These are phyloP conservation scores for Jackrogersella multiformis DNA, from an alignment of 495 filamentous ascomycete genomes.

Conservation along the genomic window DNA sequence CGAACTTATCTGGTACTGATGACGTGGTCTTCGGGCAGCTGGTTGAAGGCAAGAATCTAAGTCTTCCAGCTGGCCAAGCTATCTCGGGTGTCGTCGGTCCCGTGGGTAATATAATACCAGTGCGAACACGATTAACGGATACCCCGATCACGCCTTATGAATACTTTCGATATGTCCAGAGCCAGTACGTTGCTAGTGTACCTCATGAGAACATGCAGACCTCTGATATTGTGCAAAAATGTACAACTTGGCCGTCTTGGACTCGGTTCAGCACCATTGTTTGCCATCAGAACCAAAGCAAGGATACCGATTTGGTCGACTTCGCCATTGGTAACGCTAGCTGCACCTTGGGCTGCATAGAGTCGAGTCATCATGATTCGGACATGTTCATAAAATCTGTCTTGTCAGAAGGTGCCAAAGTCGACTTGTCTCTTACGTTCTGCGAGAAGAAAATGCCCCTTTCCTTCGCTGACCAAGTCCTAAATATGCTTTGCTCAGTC, in stretches of 20 bases:
- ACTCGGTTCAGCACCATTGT: slow-evolving; percentile 58
- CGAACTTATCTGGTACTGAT: slow-evolving; percentile 48
- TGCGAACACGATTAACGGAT: slow-evolving; percentile 56
- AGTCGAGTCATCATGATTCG: slow-evolving; percentile 51
- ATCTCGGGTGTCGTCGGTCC: slow-evolving; percentile 57
- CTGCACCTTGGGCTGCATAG: slow-evolving; percentile 52
- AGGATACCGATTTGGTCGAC: slow-evolving; percentile 31
- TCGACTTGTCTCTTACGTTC: slow-evolving; percentile 55
- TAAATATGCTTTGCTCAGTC: slow-evolving; percentile 54
- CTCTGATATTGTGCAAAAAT: slow-evolving; percentile 56
- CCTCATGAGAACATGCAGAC: slow-evolving; percentile 56
- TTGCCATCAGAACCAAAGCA: slow-evolving; percentile 51
- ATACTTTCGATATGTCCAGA: slow-evolving; percentile 53
- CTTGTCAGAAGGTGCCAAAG: slow-evolving; percentile 41
- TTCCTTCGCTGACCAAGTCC: slow-evolving; percentile 52
- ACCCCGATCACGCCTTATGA: slow-evolving; percentile 51
- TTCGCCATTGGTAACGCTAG: slow-evolving; percentile 53
- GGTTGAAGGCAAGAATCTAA: slow-evolving; percentile 48
- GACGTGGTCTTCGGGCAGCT: slow-evolving; percentile 62
- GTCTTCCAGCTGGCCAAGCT: slow-evolving; percentile 46
- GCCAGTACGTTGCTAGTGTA: slow-evolving; percentile 51
- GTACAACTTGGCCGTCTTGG: slow-evolving; percentile 60
- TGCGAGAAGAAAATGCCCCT: slow-evolving; percentile 51
- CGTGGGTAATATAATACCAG: slow-evolving; percentile 54
- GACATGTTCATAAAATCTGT: slow-evolving; percentile 55